Conservation (phyloP, 2,329 filamentous ascomycete species). For the Mycosphaerella arachidis region DNA sequence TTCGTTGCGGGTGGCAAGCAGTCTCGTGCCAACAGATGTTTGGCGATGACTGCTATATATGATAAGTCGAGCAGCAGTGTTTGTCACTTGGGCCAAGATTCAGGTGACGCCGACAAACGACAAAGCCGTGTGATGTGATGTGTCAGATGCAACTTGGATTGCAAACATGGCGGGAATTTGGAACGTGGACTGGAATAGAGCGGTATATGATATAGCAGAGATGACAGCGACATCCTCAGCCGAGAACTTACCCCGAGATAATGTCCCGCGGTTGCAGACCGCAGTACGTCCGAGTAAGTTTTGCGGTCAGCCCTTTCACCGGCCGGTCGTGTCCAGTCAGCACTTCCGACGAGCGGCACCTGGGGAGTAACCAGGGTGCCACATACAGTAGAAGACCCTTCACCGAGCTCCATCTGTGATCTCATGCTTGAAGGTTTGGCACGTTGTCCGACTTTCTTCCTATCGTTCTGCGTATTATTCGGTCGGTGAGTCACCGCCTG, state of each 20-base stretch:
- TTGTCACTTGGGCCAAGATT: not conserved
- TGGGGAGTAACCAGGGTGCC: not conserved
- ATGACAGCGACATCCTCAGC: not conserved
- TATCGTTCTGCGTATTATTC: not conserved
- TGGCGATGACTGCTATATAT: slow-evolving; percentile 8
- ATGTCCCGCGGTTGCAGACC: slow-evolving; percentile 2
- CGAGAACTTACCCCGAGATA: slow-evolving; percentile 3
- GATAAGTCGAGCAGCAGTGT: slow-evolving; percentile 3
- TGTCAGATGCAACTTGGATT: slow-evolving; percentile 7
- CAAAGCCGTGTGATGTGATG: slow-evolving; percentile 10
- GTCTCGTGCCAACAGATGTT: not conserved
- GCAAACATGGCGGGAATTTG: not conserved
- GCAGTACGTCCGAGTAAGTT: slow-evolving; percentile 6
- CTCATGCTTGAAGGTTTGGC: not conserved
- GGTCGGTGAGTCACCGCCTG: slow-evolving; percentile 6
- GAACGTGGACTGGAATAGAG: slow-evolving; percentile 1
- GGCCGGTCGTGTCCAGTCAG: not conserved
- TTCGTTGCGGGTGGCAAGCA: slow-evolving; percentile 1
- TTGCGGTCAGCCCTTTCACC: slow-evolving; percentile 2
- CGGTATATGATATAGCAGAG: slow-evolving; percentile 6
- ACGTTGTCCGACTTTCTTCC: slow-evolving; percentile 3
- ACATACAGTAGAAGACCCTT: not conserved
- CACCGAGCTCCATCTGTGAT: slow-evolving; percentile 4
- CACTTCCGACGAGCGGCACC: slow-evolving; percentile 1
- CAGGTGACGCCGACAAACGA: slow-evolving; percentile 10